Base-by-base conservation (phyloP, 1,284 basidiomycete genomes). In the Ganoderma lingzhi region DNA sequence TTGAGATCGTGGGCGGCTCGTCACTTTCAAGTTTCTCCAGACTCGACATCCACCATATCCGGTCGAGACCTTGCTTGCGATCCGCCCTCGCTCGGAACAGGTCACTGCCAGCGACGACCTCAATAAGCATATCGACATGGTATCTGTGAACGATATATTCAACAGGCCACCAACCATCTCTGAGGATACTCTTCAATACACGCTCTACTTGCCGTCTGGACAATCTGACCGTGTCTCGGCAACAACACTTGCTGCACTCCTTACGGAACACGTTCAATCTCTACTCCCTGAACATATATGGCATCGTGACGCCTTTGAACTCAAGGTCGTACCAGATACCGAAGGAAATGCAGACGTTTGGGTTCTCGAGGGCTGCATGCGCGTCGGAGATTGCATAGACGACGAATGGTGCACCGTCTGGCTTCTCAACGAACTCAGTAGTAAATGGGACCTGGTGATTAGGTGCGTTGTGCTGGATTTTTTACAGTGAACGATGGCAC, bases 361-460 rank as follows among this genome's bases (percentile, higher is more conserved):
- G 83, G 79, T 89, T 32, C 82, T 96, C 0, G 89, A 93, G 75
- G 94, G 96, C 8, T 83, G 84, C 45, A 94, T 96, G 90, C 85
- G 96, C 60, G 93, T 97, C 28, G 96, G 96, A 3, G 97, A 98
- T 80, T 94, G 92, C 64, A 88, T 99, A 23, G 96, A 99, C 78
- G 97, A 99, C 77, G 97, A 99, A 81, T 99, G 97, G 97, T 93
- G 92, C 77, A 86, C 89, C 19, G 95, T 97, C 17, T 99, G 95
- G 94, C 83, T 98, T 45, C 81, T 98, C 71, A 85, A 85, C 73
- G 87, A 95, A 80, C 85, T 97, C 66, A 93, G 90, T 70, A 81
- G 83, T 62, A 88, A 87, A 70, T 96, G 93, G 91, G 91, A 95
- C 73, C 83, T 94, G 56, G 88, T 88, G 12, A 86, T 96, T 66